These are phyloP conservation scores for Hippophae tibetana DNA, from an alignment of 306 rosid species.

Conservation along the genomic window DNA sequence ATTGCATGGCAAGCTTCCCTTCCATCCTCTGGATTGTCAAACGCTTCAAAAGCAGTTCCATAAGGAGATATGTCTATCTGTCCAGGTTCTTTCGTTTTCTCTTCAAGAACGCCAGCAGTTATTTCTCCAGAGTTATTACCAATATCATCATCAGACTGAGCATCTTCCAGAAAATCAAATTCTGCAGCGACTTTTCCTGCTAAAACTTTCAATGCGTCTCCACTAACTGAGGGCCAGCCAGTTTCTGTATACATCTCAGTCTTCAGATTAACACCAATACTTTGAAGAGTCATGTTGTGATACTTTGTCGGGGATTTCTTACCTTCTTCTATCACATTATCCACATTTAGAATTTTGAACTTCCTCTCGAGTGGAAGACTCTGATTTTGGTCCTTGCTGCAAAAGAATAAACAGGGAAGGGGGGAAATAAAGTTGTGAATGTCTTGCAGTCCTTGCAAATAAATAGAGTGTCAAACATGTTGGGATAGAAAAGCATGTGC, in stretches of 20 bases:
- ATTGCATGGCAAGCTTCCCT: constrained; percentile 94
- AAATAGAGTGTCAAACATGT: not conserved
- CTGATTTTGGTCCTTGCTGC: constrained; percentile 53
- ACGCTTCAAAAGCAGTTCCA: constrained; percentile 66
- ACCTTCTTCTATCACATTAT: constrained; percentile 68
- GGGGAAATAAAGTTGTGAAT: constrained; percentile 1
- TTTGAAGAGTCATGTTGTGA: constrained; percentile 43
- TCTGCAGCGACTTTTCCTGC: constrained; percentile 88
- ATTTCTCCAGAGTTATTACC: constrained; percentile 27
- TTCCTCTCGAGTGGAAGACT: constrained; percentile 52
- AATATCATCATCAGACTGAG: constrained; percentile 21
- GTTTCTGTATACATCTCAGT: constrained; percentile 68
- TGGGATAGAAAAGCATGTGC: too few relatives aligned
- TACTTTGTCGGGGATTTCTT: constrained; percentile 58
- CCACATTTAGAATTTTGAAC: constrained; percentile 64
- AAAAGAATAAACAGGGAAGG: constrained; percentile 16
- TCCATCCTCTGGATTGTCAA: constrained; percentile 45
- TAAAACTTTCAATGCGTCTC: constrained; percentile 64
- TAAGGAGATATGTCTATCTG: constrained; percentile 41
- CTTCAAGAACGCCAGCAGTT: constrained; percentile 22
- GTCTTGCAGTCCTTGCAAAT: too few relatives aligned
- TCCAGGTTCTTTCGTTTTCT: constrained; percentile 10
- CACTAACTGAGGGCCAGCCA: constrained; percentile 96
- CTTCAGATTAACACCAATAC: constrained; percentile 33
- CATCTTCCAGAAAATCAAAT: constrained; percentile 44